A percentile compares a stretch with the other conserved stretches of the same genome.
phyloP scores from a whole-genome alignment of 768 basidiomycete species.

The Trametes coccinea region DNA sequence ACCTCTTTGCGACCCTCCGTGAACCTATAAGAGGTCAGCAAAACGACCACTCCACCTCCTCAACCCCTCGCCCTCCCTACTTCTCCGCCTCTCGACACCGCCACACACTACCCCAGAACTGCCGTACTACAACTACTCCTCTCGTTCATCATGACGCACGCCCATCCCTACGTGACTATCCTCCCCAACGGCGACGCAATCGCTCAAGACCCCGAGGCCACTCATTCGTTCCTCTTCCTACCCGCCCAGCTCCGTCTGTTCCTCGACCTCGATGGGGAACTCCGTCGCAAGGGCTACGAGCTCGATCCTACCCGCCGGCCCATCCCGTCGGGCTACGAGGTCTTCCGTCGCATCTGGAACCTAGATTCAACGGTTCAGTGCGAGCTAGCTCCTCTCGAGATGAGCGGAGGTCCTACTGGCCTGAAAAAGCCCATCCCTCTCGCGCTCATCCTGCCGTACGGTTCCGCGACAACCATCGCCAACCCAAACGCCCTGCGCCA shows the following conservation, averaged over 20 bases:
- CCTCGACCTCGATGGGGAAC: neutral
- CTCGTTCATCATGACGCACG: too few relatives aligned
- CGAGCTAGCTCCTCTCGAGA: neutral
- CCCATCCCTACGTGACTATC: too few relatives aligned
- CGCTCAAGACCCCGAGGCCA: too few relatives aligned
- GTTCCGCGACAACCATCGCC: too few relatives aligned
- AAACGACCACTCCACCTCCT: neutral
- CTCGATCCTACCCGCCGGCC: neutral
- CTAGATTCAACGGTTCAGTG: neutral
- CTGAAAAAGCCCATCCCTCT: neutral
- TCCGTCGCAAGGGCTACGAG: neutral
- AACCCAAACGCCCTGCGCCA: too few relatives aligned
- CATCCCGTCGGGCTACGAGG: constrained; percentile 6
- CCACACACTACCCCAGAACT: too few relatives aligned
- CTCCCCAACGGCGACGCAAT: too few relatives aligned
- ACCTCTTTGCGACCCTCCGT: neutral
- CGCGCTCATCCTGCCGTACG: neutral
- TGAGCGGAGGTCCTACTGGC: neutral
- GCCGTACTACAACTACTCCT: too few relatives aligned
- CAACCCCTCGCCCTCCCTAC: too few relatives aligned
- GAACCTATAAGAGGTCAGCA: neutral
- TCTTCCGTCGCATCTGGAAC: neutral
- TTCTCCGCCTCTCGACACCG: too few relatives aligned
- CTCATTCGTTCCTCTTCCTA: neutral
- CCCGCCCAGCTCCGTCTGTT: constrained; percentile 1